A percentile compares a stretch with the other conserved stretches of the same genome.
phyloP scores from a whole-genome alignment of 192 early-diverging fungal species.

The Coemansia sp. region DNA sequence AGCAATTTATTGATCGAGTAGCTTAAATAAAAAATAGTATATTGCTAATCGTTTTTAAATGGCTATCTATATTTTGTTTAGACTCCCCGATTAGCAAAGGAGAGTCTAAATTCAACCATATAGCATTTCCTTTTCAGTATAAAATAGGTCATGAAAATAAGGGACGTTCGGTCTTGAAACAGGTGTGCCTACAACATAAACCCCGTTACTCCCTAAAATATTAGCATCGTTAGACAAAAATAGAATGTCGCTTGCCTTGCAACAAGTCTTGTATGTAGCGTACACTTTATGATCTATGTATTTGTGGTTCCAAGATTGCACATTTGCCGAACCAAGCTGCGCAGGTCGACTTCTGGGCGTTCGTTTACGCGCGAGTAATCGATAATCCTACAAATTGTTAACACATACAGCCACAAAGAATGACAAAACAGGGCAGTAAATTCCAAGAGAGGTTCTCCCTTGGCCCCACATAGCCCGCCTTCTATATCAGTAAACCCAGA shows the following conservation, averaged over 20 bases:
- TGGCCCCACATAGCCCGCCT: background rate
- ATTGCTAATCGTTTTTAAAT: too few species aligned
- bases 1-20: too few species aligned
- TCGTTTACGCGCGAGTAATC: slow-evolving; percentile 2
- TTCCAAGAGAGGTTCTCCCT: background rate
- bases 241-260: background rate
- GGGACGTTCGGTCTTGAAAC: too few species aligned
- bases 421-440: too few species aligned
- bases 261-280: background rate
- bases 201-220: background rate
- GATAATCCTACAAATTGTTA: slow-evolving; percentile 8
- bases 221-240: background rate
- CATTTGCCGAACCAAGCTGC: slow-evolving; percentile 9
- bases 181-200: too few species aligned
- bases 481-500: background rate
- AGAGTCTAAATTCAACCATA: too few species aligned
- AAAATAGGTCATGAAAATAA: too few species aligned
- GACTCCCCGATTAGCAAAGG: too few species aligned
- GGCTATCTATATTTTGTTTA: too few species aligned
- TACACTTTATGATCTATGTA: background rate
- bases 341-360: background rate
- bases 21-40: too few species aligned
- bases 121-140: too few species aligned
- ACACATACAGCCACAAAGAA: background rate
- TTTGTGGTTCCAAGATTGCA: background rate